Evolutionary conservation across 202 grass and related monocot genomes (phyloP).

Genomic region (Carex arenaria): DNA sequence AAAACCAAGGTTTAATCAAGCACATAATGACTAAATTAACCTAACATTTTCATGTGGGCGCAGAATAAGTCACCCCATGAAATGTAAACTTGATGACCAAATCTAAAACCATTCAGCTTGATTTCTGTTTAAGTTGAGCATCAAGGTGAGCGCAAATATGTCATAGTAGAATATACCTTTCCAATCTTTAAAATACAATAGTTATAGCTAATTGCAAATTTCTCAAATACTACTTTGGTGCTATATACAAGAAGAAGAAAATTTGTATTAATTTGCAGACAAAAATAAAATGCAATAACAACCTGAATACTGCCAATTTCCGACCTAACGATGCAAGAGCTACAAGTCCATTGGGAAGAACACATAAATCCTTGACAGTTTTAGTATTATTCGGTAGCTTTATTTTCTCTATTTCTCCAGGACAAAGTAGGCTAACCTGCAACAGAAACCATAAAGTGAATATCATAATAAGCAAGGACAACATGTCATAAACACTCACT

Average conservation of each 20-base stretch:
- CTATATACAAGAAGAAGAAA: not conserved
- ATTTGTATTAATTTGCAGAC: not conserved
- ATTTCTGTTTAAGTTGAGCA: not conserved
- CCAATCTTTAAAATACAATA: not conserved
- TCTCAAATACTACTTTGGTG: not conserved
- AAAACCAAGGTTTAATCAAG: constrained; percentile 10
- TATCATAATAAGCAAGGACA: constrained; percentile 17
- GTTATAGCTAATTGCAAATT: not conserved
- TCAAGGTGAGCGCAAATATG: not conserved
- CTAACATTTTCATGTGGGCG: not conserved
- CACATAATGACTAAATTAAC: not conserved
- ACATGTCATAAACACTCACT: constrained; percentile 13
- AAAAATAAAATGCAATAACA: constrained; percentile 1
- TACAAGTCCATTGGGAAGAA: constrained; percentile 48
- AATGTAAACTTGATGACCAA: not conserved
- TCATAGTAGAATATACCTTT: not conserved
- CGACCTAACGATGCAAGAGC: constrained; percentile 78
- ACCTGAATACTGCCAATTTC: constrained; percentile 81
- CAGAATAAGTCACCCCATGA: not conserved
- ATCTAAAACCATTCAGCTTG: not conserved
- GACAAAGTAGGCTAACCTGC: constrained; percentile 76
- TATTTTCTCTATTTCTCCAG: constrained; percentile 37
- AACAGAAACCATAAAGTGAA: constrained; percentile 16
- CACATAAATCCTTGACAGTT: constrained; percentile 68
- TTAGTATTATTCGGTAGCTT: constrained; percentile 70